A percentile compares a stretch with the other conserved stretches of the same genome.
Conservation (phyloP, 768 basidiomycete species). For the Collybiopsis luxurians region DNA sequence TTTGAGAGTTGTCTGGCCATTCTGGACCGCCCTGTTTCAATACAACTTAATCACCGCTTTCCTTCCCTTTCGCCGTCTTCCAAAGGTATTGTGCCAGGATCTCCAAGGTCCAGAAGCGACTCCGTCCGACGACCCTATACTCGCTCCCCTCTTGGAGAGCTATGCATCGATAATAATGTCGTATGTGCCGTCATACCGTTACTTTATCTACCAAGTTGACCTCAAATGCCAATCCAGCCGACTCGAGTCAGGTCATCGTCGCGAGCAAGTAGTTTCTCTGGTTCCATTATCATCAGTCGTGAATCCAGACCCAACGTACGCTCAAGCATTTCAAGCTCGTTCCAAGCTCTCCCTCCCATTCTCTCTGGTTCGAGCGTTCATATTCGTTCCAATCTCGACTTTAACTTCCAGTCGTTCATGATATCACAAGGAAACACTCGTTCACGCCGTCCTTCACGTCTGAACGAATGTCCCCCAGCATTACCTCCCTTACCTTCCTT, state of each 20-base stretch:
- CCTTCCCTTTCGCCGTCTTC: neutral
- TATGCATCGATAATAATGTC: neutral
- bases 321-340: neutral
- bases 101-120: neutral
- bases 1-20: slow-evolving; percentile 3
- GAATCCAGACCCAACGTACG: slow-evolving; percentile 1
- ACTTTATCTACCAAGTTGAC: neutral
- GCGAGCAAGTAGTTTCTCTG: slow-evolving; percentile 6
- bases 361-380: slow-evolving; percentile 9
- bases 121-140: slow-evolving; percentile 3
- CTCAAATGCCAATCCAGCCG: neutral
- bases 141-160: slow-evolving; percentile 2
- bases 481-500: slow-evolving; percentile 32
- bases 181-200: neutral
- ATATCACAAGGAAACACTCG: neutral
- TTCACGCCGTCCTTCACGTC: slow-evolving; percentile 9
- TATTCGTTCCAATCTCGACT: slow-evolving; percentile 10
- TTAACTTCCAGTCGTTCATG: slow-evolving; percentile 16
- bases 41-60: neutral
- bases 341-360: slow-evolving; percentile 6
- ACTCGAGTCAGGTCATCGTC: slow-evolving; percentile 2
- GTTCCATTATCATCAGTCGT: neutral
- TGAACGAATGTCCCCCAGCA: slow-evolving; percentile 29
- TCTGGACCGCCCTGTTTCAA: neutral
- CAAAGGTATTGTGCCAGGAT: neutral